Evolutionary conservation across 495 filamentous ascomycete species (phyloP), one percentile per base, ranked within the genome.

Genomic region (Neurospora tetrasperma): DNA sequence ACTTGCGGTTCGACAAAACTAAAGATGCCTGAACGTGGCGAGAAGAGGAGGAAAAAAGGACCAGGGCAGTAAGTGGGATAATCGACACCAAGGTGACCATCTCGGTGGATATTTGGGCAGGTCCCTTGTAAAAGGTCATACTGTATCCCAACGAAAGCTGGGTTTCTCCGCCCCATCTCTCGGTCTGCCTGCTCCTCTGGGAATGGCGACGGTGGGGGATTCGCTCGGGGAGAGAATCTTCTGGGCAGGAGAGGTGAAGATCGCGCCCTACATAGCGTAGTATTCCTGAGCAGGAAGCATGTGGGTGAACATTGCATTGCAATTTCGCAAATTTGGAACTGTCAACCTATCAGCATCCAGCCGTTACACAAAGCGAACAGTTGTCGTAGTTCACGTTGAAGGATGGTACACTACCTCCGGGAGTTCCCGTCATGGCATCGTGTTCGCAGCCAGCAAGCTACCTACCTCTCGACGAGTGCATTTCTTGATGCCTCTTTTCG

Each of bases 141-240:
- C 4, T 38, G n/a, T 23, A 42, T 42, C 46, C 40, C 41, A 35
- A 16, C 40, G 35, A 39, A 69, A 59, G 48, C 48, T 59, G 48
- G 48, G 20, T 59, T 23, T 59, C 48, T 23, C 23, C 5, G 20
- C 48, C 20, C 23, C 4, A 66, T 35, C 18, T 66, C 27, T 41
- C 69, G 72, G 72, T 42, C 39, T 68, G 27, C 40, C 40, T 71
- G 16, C 72, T 70, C 23, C 38, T 68, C 48, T 59, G 46, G 72
- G 69, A 35, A 70, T 48, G 43, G 43, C 18, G 27, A 46, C 27
- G 27, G 54, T 66, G 54, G 38, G 72, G 72, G 72, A 39, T 39
- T 44, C 5, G 66, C 69, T n/a, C 35, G 31, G 66, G 72, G 72
- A 68, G 35, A 31, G 54, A 35, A 35, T 27, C 54, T 38, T 31